Base-by-base conservation (phyloP, 2,329 filamentous ascomycete genomes). In the Ilyonectria sp. region DNA sequence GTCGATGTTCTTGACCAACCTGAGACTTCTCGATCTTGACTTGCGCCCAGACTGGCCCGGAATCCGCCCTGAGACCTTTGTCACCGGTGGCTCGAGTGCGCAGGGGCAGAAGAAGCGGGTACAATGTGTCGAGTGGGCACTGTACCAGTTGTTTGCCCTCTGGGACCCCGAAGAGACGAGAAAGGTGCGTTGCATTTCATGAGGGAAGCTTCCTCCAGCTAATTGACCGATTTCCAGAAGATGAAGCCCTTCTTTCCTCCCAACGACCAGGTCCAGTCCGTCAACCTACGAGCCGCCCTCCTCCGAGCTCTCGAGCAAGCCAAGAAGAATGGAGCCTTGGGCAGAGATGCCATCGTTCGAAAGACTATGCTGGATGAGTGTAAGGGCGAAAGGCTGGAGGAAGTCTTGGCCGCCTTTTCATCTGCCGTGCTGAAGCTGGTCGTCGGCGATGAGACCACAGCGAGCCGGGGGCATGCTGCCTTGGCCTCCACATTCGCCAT, bases 281-380 rank as follows among this genome's bases (percentile, higher is more conserved):
- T 97, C 74, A 97, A 97, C 78, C 88, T 99, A 7, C 93, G 96
- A 57, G 91, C 93, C 35, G 94, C 93, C 9, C 86, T 98, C 9
- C 92, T 95, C 74, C 90, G 94, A 79, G 90, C 88, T 72, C 89
- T 99, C 60, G 93, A 95, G 70, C 91, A 94, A 58, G 85, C 94
- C 67, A 98, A 98, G 84, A 97, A 97, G 83, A 93, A 90, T 82
- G 95, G 94, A 33, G 85, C 92, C 0, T 85, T 98, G 9, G 93
- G 94, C 3, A 87, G 93, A 56, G 94, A 97, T 76, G 88, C 89
- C 0, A 88, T 97, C 1, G 82, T 98, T 35, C 90, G 96, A 58
- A 98, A 97, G 83, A 97, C 94, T 0, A 97, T 98, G 93, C 85
- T 99, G 58, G 96, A 99, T 78, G 95, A 99, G 75, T 99, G 96